A percentile compares a stretch with the other conserved stretches of the same genome.
Conservation (phyloP, 805 yeast genomes). For the Debaryomyces castellii region DNA sequence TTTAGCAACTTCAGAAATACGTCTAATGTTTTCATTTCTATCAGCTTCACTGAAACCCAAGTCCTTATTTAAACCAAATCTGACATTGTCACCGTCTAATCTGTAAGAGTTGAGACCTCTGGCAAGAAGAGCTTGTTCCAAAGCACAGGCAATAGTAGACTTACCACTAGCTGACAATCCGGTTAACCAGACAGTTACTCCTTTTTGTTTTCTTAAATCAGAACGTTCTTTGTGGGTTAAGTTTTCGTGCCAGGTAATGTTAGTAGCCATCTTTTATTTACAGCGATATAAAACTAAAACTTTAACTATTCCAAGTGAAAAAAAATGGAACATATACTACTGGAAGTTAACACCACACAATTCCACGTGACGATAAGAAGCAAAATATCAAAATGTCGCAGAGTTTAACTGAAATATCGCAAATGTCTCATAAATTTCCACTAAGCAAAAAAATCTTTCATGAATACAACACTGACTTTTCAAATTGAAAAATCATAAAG, state of each 20-base stretch:
- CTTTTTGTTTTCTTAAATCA: conserved; percentile 70
- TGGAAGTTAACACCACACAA: conserved; percentile 1
- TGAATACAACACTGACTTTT: too few species aligned
- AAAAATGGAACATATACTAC: neutral
- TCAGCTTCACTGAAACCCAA: conserved; percentile 90
- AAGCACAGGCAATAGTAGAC: conserved; percentile 90
- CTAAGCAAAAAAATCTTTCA: conserved; percentile 1
- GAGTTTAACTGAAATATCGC: too few species aligned
- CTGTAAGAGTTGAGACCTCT: conserved; percentile 76
- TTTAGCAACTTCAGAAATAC: conserved; percentile 93
- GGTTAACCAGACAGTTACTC: conserved; percentile 92
- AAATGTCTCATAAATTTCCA: neutral
- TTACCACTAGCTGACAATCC: conserved; percentile 96
- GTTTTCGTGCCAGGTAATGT: conserved; percentile 95
- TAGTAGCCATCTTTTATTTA: conserved; percentile 71
- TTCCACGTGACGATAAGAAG: conserved; percentile 3
- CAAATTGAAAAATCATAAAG: too few species aligned
- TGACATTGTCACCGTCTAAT: conserved; percentile 90
- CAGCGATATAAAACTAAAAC: neutral
- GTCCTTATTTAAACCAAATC: conserved; percentile 94
- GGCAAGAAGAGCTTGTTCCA: conserved; percentile 77
- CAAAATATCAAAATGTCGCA: neutral
- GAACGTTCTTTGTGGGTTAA: conserved; percentile 81
- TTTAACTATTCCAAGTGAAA: neutral
- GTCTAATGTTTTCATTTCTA: conserved; percentile 91